Evolutionary conservation across 208 protist species (phyloP).

Genomic region (Leishmania gerbilli): DNA sequence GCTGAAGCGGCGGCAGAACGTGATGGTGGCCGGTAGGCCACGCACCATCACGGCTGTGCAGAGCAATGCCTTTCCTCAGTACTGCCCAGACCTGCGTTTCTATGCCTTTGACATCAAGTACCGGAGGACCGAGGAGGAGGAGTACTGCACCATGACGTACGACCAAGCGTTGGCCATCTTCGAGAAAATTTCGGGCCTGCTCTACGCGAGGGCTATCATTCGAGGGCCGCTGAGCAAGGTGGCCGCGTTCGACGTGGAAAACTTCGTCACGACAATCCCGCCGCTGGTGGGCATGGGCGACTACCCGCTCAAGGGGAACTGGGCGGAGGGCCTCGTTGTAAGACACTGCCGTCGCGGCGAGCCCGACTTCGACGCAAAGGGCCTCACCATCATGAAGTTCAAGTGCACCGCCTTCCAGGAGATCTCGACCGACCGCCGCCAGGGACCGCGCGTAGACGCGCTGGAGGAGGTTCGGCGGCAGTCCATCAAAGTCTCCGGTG

Average conservation of each 20-base stretch:
- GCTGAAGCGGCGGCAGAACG: conserved; percentile 42
- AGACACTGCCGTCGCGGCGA: conserved; percentile 68
- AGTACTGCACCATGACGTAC: conserved; percentile 62
- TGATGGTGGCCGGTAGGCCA: conserved; percentile 60
- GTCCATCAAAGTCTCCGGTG: conserved; percentile 52
- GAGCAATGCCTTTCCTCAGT: conserved; percentile 85
- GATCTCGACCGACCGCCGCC: conserved; percentile 71
- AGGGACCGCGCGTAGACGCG: conserved; percentile 74
- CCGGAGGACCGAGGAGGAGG: conserved; percentile 21
- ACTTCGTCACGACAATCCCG: conserved; percentile 80
- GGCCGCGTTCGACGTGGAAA: conserved; percentile 84
- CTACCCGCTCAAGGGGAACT: conserved; percentile 80
- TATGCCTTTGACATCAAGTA: conserved; percentile 92
- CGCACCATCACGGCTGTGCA: conserved; percentile 67
- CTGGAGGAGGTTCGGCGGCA: conserved; percentile 61
- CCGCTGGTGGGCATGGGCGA: conserved; percentile 85
- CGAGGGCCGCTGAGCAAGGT: conserved; percentile 77
- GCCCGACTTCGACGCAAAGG: conserved; percentile 57
- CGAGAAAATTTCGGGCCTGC: conserved; percentile 63
- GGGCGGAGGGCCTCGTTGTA: conserved; percentile 85
- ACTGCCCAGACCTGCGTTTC: conserved; percentile 86
- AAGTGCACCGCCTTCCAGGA: conserved; percentile 89
- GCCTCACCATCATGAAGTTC: conserved; percentile 82
- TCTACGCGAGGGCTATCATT: conserved; percentile 76
- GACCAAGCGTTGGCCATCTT: conserved; percentile 75